Percentiles rank a stretch among this genome's conserved stretches.
phyloP scores from a whole-genome alignment of 306 rosid genomes.

The Malus sylvestris region DNA sequence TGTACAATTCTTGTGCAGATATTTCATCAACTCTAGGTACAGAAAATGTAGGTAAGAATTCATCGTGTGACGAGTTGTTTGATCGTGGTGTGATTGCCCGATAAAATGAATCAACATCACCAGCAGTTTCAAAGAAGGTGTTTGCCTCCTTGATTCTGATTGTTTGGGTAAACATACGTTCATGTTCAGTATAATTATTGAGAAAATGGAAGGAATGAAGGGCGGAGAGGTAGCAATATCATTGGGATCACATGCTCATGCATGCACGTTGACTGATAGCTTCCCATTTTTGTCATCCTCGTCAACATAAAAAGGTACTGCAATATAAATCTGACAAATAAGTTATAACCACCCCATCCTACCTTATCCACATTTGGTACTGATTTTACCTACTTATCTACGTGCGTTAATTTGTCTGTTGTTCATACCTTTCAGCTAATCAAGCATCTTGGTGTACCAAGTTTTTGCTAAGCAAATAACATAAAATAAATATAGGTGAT shows the following conservation, averaged over 20 bases:
- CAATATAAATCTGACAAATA: not conserved
- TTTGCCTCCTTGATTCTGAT: not conserved
- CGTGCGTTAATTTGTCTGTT: not conserved
- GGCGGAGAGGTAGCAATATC: not conserved
- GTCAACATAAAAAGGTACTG: not conserved
- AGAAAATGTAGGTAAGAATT: too few relatives aligned
- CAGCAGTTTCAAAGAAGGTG: not conserved
- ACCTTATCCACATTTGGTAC: not conserved
- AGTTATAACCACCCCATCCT: not conserved
- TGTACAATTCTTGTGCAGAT: not conserved
- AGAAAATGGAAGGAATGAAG: not conserved
- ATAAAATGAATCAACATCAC: not conserved
- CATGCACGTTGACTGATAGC: not conserved
- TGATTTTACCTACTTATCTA: not conserved
- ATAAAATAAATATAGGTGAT: not conserved
- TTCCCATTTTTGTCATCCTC: not conserved
- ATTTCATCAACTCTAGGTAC: not conserved
- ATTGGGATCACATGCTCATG: not conserved
- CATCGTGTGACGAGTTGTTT: not conserved
- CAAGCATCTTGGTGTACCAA: not conserved
- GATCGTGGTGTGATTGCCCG: not conserved
- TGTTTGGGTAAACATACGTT: not conserved
- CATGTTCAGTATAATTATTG: not conserved
- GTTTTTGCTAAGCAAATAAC: not conserved
- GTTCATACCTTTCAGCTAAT: not conserved